A percentile compares a stretch with the other conserved stretches of the same genome.
These are phyloP conservation scores for Ophiocordyceps unilateralis DNA, from an alignment of 2,329 filamentous ascomycete genomes.

Conservation along the genomic window DNA sequence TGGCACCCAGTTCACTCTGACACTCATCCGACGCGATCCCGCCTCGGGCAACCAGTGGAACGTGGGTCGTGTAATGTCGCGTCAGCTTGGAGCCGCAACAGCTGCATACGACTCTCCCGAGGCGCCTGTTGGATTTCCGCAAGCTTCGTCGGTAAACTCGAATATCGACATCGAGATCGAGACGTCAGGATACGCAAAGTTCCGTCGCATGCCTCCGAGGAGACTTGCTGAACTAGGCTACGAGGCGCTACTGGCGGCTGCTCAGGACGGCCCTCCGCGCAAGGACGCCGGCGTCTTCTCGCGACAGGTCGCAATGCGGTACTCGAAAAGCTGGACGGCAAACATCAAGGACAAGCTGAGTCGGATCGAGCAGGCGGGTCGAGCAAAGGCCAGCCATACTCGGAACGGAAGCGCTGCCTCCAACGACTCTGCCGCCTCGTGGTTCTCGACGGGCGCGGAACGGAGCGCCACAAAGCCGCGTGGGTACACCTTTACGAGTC, in stretches of 20 bases:
- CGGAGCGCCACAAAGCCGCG: slow-evolving; percentile 25
- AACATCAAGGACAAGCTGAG: slow-evolving; percentile 29
- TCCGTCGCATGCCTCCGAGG: slow-evolving; percentile 28
- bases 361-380: slow-evolving; percentile 12
- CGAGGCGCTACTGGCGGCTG: slow-evolving; percentile 5
- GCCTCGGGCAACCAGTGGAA: slow-evolving; percentile 58
- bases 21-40: slow-evolving; percentile 58
- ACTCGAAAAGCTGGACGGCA: slow-evolving; percentile 30
- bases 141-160: slow-evolving; percentile 10
- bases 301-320: slow-evolving; percentile 40
- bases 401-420: slow-evolving; percentile 15
- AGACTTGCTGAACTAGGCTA: slow-evolving; percentile 15
- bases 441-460: neutral
- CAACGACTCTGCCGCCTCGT: slow-evolving; percentile 8
- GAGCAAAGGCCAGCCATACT: slow-evolving; percentile 8
- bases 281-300: slow-evolving; percentile 22
- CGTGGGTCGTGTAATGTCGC: slow-evolving; percentile 45
- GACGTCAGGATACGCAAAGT: slow-evolving; percentile 39
- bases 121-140: neutral
- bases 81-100: slow-evolving; percentile 27
- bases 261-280: slow-evolving; percentile 3
- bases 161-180: slow-evolving; percentile 35
- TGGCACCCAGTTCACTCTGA: slow-evolving; percentile 33
- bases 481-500: slow-evolving; percentile 65
- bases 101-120: slow-evolving; percentile 4